Evolutionary conservation across 257 asterid species (phyloP).

Genomic region (Lavandula angustifolia): DNA sequence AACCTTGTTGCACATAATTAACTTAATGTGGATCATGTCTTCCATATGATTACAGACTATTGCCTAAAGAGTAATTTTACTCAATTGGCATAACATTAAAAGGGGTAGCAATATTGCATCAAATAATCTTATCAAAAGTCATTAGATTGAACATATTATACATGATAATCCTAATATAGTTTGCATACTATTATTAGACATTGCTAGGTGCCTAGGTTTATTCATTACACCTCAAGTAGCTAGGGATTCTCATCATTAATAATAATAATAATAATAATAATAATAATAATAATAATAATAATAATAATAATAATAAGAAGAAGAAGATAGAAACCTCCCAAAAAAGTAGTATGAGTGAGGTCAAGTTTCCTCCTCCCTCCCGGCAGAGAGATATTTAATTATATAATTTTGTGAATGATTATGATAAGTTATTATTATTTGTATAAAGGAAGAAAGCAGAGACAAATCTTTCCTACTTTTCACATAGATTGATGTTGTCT

Average conservation of each 20-base stretch:
- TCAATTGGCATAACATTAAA: too few species aligned
- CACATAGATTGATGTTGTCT: slow-evolving; percentile 9
- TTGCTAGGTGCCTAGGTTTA: too few species aligned
- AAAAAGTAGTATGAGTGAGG: slow-evolving; percentile 7
- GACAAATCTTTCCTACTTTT: slow-evolving; percentile 22
- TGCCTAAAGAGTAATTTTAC: too few species aligned
- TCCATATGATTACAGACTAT: too few species aligned
- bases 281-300: neutral
- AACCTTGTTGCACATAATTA: too few species aligned
- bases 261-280: neutral
- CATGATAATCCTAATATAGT: too few species aligned
- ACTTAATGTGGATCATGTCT: too few species aligned
- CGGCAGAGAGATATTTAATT: slow-evolving; percentile 13
- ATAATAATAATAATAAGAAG: neutral
- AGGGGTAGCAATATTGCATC: too few species aligned
- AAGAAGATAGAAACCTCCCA: neutral
- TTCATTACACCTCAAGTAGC: too few species aligned
- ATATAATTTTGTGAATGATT: slow-evolving; percentile 16
- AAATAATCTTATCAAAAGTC: too few species aligned
- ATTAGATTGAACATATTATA: too few species aligned
- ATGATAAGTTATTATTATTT: slow-evolving; percentile 1
- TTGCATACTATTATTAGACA: too few species aligned
- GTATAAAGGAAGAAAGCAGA: slow-evolving; percentile 15
- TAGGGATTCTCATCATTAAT: neutral
- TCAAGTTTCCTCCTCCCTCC: neutral